Percentiles rank a stretch among this genome's conserved stretches.
These are phyloP conservation scores for Tulasnella sp. DNA, from an alignment of 768 basidiomycete genomes.

Conservation along the genomic window DNA sequence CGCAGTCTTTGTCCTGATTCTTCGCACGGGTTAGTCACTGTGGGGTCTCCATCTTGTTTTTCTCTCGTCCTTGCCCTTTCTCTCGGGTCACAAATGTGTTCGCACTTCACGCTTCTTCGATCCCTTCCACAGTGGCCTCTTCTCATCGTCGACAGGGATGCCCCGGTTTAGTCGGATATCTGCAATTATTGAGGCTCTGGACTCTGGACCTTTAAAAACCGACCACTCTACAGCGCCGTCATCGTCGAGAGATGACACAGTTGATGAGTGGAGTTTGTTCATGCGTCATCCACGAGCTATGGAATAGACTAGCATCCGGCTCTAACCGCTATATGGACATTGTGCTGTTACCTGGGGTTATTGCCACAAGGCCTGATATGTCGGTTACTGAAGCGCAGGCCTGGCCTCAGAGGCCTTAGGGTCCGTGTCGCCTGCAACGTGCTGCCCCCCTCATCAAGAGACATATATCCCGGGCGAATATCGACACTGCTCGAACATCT, in stretches of 20 bases:
- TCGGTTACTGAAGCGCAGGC: slow-evolving; percentile 7
- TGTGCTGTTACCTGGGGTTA: neutral
- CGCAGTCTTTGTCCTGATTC: neutral
- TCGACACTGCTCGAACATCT: slow-evolving; percentile 4
- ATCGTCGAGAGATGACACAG: neutral
- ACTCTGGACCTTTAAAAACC: neutral
- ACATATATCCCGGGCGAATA: neutral
- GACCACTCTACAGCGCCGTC: neutral
- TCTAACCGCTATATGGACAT: neutral
- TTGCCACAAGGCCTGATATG: neutral
- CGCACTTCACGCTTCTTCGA: neutral
- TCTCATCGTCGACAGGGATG: slow-evolving; percentile 9
- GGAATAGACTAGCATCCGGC: slow-evolving; percentile 7
- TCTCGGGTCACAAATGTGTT: slow-evolving; percentile 5
- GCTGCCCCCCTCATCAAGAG: slow-evolving; percentile 2
- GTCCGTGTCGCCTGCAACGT: slow-evolving; percentile 12
- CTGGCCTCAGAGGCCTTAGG: slow-evolving; percentile 11
- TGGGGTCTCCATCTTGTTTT: neutral
- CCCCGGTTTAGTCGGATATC: slow-evolving; percentile 8
- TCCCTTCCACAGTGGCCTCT: neutral
- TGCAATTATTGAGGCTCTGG: slow-evolving; percentile 7
- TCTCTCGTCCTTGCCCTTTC: neutral
- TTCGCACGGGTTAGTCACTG: slow-evolving; percentile 12
- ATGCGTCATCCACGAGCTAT: neutral
- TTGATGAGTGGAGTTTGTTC: neutral